These are phyloP conservation scores for Pisolithus marmoratus DNA, from an alignment of 768 basidiomycete genomes.

Conservation along the genomic window DNA sequence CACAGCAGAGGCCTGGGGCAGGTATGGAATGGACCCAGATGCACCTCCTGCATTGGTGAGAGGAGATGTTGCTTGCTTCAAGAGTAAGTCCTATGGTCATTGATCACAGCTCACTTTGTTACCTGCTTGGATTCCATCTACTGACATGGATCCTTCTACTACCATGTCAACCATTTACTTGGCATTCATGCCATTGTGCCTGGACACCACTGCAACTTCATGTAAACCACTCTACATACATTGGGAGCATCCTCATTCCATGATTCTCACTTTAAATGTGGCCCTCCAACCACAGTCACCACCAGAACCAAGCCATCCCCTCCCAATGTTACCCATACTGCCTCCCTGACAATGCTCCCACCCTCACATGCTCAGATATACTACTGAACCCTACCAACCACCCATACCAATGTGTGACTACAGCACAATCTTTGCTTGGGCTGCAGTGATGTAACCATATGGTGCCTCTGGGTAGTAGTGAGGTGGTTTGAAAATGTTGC, in stretches of 20 bases:
- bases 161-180: not conserved
- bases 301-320: not conserved
- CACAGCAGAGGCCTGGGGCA: constrained; percentile 67
- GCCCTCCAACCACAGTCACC: not conserved
- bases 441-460: constrained; percentile 60
- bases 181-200: not conserved
- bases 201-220: not conserved
- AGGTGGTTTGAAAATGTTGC: constrained; percentile 73
- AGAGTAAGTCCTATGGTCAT: constrained; percentile 43
- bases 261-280: not conserved
- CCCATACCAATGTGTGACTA: constrained; percentile 49
- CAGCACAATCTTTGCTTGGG: constrained; percentile 73
- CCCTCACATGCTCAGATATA: constrained; percentile 58
- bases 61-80: constrained; percentile 67
- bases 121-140: not conserved
- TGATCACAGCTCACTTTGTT: not conserved
- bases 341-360: constrained; percentile 49
- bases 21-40: constrained; percentile 32
- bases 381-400: constrained; percentile 71
- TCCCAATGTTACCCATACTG: constrained; percentile 43
- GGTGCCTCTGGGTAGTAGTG: constrained; percentile 59
- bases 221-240: constrained; percentile 39
- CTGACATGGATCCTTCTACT: not conserved
- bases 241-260: constrained; percentile 20
- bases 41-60: constrained; percentile 37